Base-by-base conservation (phyloP, 2,329 filamentous ascomycete species). In the Lachnellula occidentalis region DNA sequence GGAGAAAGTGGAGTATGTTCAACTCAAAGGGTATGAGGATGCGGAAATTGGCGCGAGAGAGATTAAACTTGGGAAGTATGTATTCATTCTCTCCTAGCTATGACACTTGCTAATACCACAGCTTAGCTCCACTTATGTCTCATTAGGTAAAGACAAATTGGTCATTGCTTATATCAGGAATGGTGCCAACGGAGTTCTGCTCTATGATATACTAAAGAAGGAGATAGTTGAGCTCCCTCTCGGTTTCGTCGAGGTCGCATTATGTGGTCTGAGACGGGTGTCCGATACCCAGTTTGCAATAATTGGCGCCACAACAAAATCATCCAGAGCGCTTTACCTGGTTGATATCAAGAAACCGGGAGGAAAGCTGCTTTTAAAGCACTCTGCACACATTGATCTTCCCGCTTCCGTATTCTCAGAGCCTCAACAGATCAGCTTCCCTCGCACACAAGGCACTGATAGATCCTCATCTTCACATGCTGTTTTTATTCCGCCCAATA, bases 401-500 rank as follows among this genome's bases (percentile, higher is more conserved):
- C 58, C 67, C 0, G 31, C 60, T 1, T 50, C 59, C 0, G 56
- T 72, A 8, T 73, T 73, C 53, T 76, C 76, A 0, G 58, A 59
- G 7, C 70, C 76, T 0, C 69, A 73, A 48, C 64, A 66, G 7
- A 66, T 77, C 11, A 65, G 61, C 7, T 71, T 69, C 11, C 70
- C 69, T 6, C 64, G 69, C 34, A 59, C 57, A 9, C 55, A 58
- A 11, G 61, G 63, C 9, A 41, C 22, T 11, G 42, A 67, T 15
- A 24, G 48, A 8, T 31, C 21, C 17, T 54, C 15, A 57, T 71
- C 24, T 41, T 51, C 24, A 62, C 70, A 48, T 41, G 62, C 60
- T 6, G 76, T 79, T 56, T 73, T 77, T 36, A 78, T 74, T 68
- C 71, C 74, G 21, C 80, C 78, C 2, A 69, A 71, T 19, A 82